phyloP scores from a whole-genome alignment of 192 early-diverging fungal genomes.

The Allomyces macrogynus region DNA sequence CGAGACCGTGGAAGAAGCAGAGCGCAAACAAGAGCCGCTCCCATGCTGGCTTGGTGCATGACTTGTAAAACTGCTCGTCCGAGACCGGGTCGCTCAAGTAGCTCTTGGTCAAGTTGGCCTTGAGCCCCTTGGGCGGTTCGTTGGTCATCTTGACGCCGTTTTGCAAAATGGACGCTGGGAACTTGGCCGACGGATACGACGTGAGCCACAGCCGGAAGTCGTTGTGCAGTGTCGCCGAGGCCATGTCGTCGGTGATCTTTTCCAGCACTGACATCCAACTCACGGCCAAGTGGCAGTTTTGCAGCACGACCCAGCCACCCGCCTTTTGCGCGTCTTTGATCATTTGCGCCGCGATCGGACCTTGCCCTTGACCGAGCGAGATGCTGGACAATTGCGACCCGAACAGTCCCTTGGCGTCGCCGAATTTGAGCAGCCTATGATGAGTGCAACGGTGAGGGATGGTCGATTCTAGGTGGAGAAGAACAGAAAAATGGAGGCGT shows the following conservation, averaged over 20 bases:
- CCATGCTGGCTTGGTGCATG: conserved; percentile 31
- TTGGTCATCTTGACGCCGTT: conserved; percentile 44
- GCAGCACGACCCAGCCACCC: conserved; percentile 41
- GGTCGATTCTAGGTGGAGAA: neutral
- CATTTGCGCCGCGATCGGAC: conserved; percentile 37
- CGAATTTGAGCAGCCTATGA: conserved; percentile 35
- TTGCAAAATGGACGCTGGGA: conserved; percentile 33
- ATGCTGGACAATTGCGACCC: conserved; percentile 32
- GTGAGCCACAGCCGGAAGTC: conserved; percentile 40
- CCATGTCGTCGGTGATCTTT: conserved; percentile 42
- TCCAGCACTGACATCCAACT: conserved; percentile 31
- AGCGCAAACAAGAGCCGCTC: conserved; percentile 42
- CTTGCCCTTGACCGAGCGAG: conserved; percentile 40
- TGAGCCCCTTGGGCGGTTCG: conserved; percentile 38
- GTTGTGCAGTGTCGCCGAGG: conserved; percentile 22
- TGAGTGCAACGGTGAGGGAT: too few relatives aligned
- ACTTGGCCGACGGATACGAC: conserved; percentile 32
- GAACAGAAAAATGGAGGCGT: conserved; percentile 1
- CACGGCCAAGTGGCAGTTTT: conserved; percentile 45
- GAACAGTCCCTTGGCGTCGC: conserved; percentile 33
- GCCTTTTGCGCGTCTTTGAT: conserved; percentile 33
- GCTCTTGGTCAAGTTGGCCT: conserved; percentile 33
- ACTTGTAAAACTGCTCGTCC: conserved; percentile 33
- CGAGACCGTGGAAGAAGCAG: conserved; percentile 42
- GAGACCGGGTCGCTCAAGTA: conserved; percentile 36